phyloP scores from a whole-genome alignment of 208 protist genomes.

The Trypanosoma cruzi region DNA sequence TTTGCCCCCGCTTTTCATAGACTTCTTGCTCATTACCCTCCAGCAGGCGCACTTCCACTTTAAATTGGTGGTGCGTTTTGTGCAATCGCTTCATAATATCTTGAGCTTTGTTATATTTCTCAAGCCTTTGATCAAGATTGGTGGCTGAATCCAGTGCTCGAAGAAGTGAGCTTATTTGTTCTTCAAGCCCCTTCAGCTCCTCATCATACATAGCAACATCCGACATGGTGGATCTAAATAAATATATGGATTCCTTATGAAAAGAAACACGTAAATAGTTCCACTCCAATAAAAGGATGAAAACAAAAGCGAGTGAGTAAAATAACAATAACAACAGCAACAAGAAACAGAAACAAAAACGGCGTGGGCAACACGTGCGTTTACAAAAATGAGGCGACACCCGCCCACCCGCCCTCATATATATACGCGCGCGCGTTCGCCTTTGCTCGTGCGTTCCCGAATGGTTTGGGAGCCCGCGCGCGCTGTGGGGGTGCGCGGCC shows the following conservation, averaged over 20 bases:
- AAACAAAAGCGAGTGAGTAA: constrained; percentile 22
- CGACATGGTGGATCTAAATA: constrained; percentile 21
- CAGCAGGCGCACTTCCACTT: constrained; percentile 59
- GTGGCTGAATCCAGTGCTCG: constrained; percentile 14
- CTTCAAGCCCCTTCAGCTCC: constrained; percentile 58
- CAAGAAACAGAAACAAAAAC: not conserved
- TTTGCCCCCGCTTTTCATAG: constrained; percentile 29
- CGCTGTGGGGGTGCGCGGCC: too few relatives aligned
- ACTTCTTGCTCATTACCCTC: constrained; percentile 33
- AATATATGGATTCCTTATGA: not conserved
- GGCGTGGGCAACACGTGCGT: too few relatives aligned
- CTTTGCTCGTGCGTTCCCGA: too few relatives aligned
- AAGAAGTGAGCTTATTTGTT: constrained; percentile 40
- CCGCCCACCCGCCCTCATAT: too few relatives aligned
- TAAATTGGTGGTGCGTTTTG: constrained; percentile 58
- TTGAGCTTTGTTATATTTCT: constrained; percentile 37
- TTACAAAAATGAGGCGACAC: too few relatives aligned
- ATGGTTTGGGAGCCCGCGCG: too few relatives aligned
- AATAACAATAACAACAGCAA: constrained; percentile 1
- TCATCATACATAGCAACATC: constrained; percentile 65
- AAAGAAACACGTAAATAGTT: not conserved
- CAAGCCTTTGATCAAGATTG: constrained; percentile 12
- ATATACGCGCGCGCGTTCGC: too few relatives aligned
- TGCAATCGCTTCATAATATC: constrained; percentile 41
- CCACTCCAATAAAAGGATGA: constrained; percentile 6